Evolutionary conservation across 2,329 filamentous ascomycete species (phyloP), one percentile per base, ranked within the genome.

Genomic region (Coccinonectria pachysandricola): DNA sequence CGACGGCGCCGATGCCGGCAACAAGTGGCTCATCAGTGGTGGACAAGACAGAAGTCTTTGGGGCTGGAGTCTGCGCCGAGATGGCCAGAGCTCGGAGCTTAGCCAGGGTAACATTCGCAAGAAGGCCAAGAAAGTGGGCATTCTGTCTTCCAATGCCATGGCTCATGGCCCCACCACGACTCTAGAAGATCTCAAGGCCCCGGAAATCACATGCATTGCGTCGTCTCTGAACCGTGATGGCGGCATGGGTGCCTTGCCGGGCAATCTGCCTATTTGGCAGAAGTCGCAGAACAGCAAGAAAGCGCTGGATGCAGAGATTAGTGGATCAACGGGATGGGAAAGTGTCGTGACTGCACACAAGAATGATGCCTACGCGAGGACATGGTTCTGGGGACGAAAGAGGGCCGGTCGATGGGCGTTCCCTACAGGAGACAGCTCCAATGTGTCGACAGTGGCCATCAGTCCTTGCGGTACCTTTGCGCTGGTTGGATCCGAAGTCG

Each of bases 321-420:
- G 77, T 43, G 71, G 75, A 24, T 76, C 75, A 62, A 94, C 87
- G 3, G 91, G 91, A 1, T 98, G 91, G 91, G 92, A 98, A 54
- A 95, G 88, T 48, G 77, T 98, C 6, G 74, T 98, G 3, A 98
- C 91, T 4, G 88, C 86, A 7, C 92, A 98, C 50, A 79, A 79
- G 46, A 75, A 79, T 26, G 88, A 96, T 47, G 70, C 76, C 22
- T 82, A 73, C 48, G 91, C 86, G 11, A 75, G 91, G 27, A 96
- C 91, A 2, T 98, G 91, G 91, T 95, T 95, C 57, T 96, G 91
- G 87, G 91, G 88, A 5, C 78, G 85, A 30, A 95, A 92, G 57
- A 77, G 80, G 44, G 87, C 91, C 24, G 91, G 91, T 8, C 71
- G 91, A 37, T 98, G 91, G 91, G 79, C 82, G 1, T 84, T 98